These are phyloP conservation scores for Trichophyton simii DNA, from an alignment of 2,329 filamentous ascomycete genomes.

Conservation along the genomic window DNA sequence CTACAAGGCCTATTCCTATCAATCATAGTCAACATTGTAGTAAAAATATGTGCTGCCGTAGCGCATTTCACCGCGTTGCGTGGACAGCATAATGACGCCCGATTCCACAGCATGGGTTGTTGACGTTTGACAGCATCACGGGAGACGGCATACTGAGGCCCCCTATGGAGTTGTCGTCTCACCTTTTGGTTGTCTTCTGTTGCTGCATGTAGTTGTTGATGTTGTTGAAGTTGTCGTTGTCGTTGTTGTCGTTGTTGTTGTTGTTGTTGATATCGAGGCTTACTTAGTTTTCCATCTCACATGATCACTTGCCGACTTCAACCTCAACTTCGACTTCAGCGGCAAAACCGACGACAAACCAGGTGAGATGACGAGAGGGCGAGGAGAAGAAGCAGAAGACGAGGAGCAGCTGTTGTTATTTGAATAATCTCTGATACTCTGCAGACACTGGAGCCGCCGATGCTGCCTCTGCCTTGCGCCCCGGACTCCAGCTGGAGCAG, in stretches of 20 bases:
- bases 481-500: slow-evolving; percentile 58
- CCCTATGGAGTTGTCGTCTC: no score
- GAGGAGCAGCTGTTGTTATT: not conserved
- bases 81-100: not conserved
- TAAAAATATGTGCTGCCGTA: not conserved
- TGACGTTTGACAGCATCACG: not conserved
- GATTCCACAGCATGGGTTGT: not conserved
- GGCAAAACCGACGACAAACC: not conserved
- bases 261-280: not conserved
- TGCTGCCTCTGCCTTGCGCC: slow-evolving; percentile 45
- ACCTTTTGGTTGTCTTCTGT: no score
- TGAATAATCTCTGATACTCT: not conserved
- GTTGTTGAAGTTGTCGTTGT: no score
- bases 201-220: no score
- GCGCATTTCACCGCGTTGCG: not conserved
- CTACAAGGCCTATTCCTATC: not conserved
- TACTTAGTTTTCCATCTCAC: not conserved
- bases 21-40: no score
- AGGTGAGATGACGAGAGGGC: not conserved
- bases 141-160: not conserved
- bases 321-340: not conserved
- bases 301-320: not conserved
- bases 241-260: no score
- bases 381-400: not conserved
- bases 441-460: slow-evolving; percentile 9